Conservation (phyloP, 345 rosid species). For the Cardamine resedifolia region DNA sequence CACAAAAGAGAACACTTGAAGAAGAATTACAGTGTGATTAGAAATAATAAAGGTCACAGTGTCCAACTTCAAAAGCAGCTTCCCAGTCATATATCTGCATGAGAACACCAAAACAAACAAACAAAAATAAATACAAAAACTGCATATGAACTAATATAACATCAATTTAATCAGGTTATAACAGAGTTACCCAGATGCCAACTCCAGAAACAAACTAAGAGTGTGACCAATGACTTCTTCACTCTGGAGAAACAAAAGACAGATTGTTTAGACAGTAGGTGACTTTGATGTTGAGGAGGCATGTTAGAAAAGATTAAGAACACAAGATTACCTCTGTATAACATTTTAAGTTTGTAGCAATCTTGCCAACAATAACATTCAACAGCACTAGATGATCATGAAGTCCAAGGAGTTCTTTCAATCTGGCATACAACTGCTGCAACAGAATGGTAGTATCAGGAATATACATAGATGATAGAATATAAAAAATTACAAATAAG, state of each 20-base stretch:
- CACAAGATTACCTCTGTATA: slow-evolving; percentile 67
- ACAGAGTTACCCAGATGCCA: slow-evolving; percentile 81
- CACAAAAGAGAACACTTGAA: slow-evolving; percentile 22
- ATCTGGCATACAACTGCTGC: slow-evolving; percentile 94
- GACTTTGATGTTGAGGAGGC: slow-evolving; percentile 7
- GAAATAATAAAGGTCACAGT: slow-evolving; percentile 86
- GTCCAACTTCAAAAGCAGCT: slow-evolving; percentile 91
- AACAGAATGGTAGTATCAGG: slow-evolving; percentile 46
- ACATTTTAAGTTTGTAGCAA: slow-evolving; percentile 92
- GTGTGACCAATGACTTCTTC: slow-evolving; percentile 96
- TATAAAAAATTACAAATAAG: neutral
- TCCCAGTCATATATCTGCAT: slow-evolving; percentile 95
- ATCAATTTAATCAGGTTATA: slow-evolving; percentile 23
- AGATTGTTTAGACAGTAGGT: slow-evolving; percentile 20
- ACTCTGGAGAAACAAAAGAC: slow-evolving; percentile 53
- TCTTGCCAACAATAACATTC: slow-evolving; percentile 93
- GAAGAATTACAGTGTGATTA: slow-evolving; percentile 81
- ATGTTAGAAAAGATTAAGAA: slow-evolving; percentile 15
- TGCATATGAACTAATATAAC: slow-evolving; percentile 4
- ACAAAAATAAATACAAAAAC: neutral
- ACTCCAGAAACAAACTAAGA: slow-evolving; percentile 87
- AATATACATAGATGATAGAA: slow-evolving; percentile 12
- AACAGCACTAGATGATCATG: slow-evolving; percentile 85
- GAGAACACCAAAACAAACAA: slow-evolving; percentile 18
- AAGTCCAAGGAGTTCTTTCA: slow-evolving; percentile 91